Evolutionary conservation across 2,329 filamentous ascomycete species (phyloP).

Genomic region (Calonectria hawksworthii): DNA sequence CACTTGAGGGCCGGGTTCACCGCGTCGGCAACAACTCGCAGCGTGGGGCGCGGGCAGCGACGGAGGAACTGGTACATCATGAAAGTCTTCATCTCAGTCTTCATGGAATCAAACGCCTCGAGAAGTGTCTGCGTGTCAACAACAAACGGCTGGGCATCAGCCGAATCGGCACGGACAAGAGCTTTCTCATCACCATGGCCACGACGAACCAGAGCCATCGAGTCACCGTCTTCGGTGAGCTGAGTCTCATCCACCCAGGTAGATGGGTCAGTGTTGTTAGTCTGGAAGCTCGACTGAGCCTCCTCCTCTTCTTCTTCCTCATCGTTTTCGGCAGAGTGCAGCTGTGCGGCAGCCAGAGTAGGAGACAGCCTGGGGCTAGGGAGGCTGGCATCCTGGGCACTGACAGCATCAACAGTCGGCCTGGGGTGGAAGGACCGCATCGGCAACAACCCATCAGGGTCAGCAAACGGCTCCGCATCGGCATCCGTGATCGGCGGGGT

Average conservation of each 20-base stretch:
- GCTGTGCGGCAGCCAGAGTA: slow-evolving; percentile 80
- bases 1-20: slow-evolving; percentile 96
- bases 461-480: slow-evolving; percentile 73
- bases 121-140: slow-evolving; percentile 90
- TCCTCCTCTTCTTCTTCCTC: slow-evolving; percentile 56
- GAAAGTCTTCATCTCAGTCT: slow-evolving; percentile 91
- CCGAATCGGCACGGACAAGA: slow-evolving; percentile 43
- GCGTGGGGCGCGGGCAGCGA: slow-evolving; percentile 86
- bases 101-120: slow-evolving; percentile 91
- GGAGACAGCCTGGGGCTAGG: slow-evolving; percentile 96
- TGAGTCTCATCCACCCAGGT: slow-evolving; percentile 60
- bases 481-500: slow-evolving; percentile 83
- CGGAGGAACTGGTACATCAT: slow-evolving; percentile 97
- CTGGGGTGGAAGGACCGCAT: slow-evolving; percentile 63
- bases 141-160: slow-evolving; percentile 54
- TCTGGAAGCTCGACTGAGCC: slow-evolving; percentile 51
- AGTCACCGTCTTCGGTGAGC: slow-evolving; percentile 49
- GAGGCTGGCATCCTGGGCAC: slow-evolving; percentile 89
- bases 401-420: slow-evolving; percentile 75
- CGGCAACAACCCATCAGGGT: slow-evolving; percentile 64
- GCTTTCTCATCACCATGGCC: slow-evolving; percentile 42
- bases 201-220: slow-evolving; percentile 44
- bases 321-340: slow-evolving; percentile 61
- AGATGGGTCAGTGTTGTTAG: slow-evolving; percentile 45
- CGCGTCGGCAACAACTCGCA: slow-evolving; percentile 89